phyloP scores from a whole-genome alignment of 202 grass and related monocot species.

The Carex sylvatica region DNA sequence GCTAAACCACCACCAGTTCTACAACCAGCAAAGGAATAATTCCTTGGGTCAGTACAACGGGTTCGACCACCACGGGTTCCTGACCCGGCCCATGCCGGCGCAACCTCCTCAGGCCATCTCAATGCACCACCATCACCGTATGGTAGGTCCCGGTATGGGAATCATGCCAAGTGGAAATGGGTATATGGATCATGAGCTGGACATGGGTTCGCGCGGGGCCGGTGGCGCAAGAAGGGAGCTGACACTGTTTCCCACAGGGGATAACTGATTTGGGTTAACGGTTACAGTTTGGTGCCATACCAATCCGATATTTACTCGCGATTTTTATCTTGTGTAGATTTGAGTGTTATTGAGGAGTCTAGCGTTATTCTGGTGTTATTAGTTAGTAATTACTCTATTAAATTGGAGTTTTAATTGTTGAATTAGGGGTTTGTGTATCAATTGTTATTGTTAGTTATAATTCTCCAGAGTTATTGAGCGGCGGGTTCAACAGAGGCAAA shows the following conservation, averaged over 20 bases:
- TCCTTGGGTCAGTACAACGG: conserved; percentile 33
- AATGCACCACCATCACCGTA: conserved; percentile 71
- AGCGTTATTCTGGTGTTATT: conserved; percentile 13
- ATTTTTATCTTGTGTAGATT: conserved; percentile 25
- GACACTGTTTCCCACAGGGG: conserved; percentile 92
- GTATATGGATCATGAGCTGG: conserved; percentile 64
- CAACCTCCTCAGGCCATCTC: conserved; percentile 36
- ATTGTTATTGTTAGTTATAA: conserved; percentile 28
- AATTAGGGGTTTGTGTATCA: conserved; percentile 18
- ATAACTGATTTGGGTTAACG: conserved; percentile 47
- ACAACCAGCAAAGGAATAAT: conserved; percentile 58
- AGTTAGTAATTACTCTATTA: conserved; percentile 27
- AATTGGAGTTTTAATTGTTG: conserved; percentile 30
- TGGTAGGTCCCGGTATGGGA: conserved; percentile 41
- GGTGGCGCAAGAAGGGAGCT: conserved; percentile 57
- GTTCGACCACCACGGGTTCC: conserved; percentile 68
- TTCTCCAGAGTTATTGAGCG: conserved; percentile 6
- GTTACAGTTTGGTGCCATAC: conserved; percentile 15
- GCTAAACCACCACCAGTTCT: conserved; percentile 55
- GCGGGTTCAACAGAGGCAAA: conserved; percentile 17
- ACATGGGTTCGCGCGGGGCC: conserved; percentile 53
- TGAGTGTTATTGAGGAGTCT: conserved; percentile 15
- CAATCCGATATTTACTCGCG: background rate
- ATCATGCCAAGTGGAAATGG: conserved; percentile 28
- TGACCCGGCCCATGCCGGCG: conserved; percentile 37